Percentiles rank a stretch among this genome's conserved stretches.
Conservation (phyloP, 306 rosid species). For the Betula pendula region DNA sequence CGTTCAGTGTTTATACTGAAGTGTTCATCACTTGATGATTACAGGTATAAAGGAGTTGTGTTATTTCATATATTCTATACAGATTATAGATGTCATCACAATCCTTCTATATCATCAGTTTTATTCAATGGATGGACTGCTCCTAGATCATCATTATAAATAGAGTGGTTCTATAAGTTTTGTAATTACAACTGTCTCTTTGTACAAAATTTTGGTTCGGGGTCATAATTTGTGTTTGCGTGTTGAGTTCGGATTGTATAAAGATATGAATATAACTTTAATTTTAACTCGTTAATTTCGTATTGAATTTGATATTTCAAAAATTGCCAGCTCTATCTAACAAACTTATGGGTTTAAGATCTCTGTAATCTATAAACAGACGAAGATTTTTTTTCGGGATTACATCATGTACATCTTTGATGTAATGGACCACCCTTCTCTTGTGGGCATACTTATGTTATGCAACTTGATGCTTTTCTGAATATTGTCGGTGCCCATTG, state of each 20-base stretch:
- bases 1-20: slow-evolving; percentile 1
- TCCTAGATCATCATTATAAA: not conserved
- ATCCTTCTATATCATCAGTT: not conserved
- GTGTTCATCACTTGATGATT: slow-evolving; percentile 10
- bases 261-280: no score
- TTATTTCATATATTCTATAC: not conserved
- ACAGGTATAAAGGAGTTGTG: not conserved
- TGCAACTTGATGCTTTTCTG: not conserved
- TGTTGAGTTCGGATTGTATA: no score
- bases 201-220: no score
- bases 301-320: no score
- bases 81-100: not conserved
- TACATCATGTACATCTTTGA: not conserved
- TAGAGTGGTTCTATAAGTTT: no score
- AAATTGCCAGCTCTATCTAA: no score
- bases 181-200: no score
- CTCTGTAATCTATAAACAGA: not conserved
- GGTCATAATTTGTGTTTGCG: no score
- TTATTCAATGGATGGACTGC: not conserved
- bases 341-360: no score
- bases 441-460: not conserved
- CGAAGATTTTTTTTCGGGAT: not conserved
- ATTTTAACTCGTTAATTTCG: no score
- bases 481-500: not conserved
- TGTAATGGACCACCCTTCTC: not conserved